Evolutionary conservation across 116 monocot genomes (phyloP).

Genomic region (Iris pallida): DNA sequence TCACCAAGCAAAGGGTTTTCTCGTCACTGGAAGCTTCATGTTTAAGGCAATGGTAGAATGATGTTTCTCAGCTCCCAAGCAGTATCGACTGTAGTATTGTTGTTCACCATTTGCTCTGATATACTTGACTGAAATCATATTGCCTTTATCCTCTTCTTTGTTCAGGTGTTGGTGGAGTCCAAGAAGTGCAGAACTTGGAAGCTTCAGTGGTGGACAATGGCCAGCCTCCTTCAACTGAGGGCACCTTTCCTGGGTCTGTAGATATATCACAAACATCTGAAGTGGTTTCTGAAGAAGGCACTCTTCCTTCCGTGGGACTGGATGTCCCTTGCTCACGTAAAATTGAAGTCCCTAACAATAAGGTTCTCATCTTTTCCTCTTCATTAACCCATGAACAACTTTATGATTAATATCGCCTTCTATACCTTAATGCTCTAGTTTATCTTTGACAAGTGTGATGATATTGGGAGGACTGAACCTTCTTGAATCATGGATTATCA

Average conservation of each 20-base stretch:
- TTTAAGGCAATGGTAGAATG: no score
- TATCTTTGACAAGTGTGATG: no score
- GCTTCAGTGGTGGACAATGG: slow-evolving; percentile 15
- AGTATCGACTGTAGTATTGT: no score
- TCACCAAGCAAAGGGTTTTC: no score
- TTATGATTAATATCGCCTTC: no score
- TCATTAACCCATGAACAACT: not conserved
- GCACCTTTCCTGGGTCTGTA: slow-evolving; percentile 1
- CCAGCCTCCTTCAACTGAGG: slow-evolving; percentile 10
- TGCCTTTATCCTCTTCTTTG: not conserved
- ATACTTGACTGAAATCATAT: not conserved
- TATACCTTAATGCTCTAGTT: no score
- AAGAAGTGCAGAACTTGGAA: slow-evolving; percentile 20
- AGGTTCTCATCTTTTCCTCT: slow-evolving; percentile 23
- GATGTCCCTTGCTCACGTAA: slow-evolving; percentile 14
- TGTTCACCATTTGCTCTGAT: not conserved
- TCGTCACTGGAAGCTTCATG: no score
- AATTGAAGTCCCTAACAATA: slow-evolving; percentile 65
- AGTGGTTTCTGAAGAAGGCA: slow-evolving; percentile 16
- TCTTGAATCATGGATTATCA: no score
- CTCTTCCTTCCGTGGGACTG: slow-evolving; percentile 12
- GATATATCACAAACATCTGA: slow-evolving; percentile 16
- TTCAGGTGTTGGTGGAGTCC: slow-evolving; percentile 16
- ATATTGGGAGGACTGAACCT: no score
- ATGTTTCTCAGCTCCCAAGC: no score